Base-by-base conservation (phyloP, 495 filamentous ascomycete species). In the Pseudevernia furfuracea region DNA sequence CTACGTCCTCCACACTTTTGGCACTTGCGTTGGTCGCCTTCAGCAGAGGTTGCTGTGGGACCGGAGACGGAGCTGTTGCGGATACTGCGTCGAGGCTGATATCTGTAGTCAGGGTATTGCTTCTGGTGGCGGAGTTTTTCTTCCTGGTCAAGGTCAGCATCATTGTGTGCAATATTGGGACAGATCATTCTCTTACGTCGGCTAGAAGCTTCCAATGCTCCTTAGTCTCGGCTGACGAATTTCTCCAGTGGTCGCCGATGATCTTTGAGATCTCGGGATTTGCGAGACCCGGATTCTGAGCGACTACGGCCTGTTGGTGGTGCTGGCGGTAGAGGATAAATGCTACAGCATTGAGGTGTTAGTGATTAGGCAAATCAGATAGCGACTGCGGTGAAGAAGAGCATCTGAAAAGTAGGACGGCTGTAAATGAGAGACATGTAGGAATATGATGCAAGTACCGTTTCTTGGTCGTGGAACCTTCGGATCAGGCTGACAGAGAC, bases 231-330 rank as follows among this genome's bases (percentile, higher is more conserved):
- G 87, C 79, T 7, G 86, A 78, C 66, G 91, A 84, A 66, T 83
- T 79, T 64, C 86, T 83, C 94, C 94, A 98, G 82, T 91, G 87
- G 71, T 92, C 87, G 52, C 95, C 94, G 70, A 97, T 96, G 68
- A 97, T 94, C 76, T 97, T 97, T 44, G 94, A 97, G 64, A 98
- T 96, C 58, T 98, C 92, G 8, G 94, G 94, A 75, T 98, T 98
- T 41, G 95, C 85, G 67, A 96, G 84, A 49, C 92, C 91, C 9
- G 92, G 94, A 71, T 97, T 81, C 69, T 89, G 84, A 15, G 85
- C 81, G 11, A 93, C 88, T 14, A 97, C 89, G 12, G 82, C 77
- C 9, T 86, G 85, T 77, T 97, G 94, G 71, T 94, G 87, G 74
- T 95, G 90, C 73, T 97, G 94, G 37, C 94, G 89, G 77, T 96